A percentile compares a stretch with the other conserved stretches of the same genome.
Conservation (phyloP, 371 early-diverging fungal genomes). For the Amoeboaphelidium protococcarum region DNA sequence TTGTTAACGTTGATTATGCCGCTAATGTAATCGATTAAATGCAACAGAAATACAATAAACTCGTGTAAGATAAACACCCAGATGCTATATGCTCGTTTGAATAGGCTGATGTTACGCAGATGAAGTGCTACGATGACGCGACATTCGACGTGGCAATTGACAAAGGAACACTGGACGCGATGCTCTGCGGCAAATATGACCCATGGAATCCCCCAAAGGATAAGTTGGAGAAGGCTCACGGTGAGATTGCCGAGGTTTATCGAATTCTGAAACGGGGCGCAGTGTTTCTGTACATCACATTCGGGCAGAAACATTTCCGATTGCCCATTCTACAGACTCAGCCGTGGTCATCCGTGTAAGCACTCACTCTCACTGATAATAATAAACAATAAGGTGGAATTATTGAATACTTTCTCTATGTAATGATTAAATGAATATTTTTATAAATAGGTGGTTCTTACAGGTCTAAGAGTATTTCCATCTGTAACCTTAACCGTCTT, state of each 20-base stretch:
- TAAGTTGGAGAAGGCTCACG: conserved; percentile 25
- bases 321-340: no score
- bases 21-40: conserved; percentile 45
- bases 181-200: conserved; percentile 47
- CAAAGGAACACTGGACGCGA: conserved; percentile 31
- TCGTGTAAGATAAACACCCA: no score
- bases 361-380: no score
- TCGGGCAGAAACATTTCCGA: no score
- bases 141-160: conserved; percentile 51
- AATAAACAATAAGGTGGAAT: no score
- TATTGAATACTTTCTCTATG: no score
- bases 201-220: conserved; percentile 61
- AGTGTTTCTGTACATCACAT: conserved; percentile 43
- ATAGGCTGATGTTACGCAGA: conserved; percentile 43
- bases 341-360: no score
- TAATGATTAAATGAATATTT: no score
- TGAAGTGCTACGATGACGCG: conserved; percentile 22
- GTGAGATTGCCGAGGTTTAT: conserved; percentile 43
- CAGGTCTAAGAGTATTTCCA: no score
- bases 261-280: conserved; percentile 44
- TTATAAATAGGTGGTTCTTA: no score
- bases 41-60: conserved; percentile 26
- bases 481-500: no score
- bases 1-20: conserved; percentile 55
- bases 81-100: conserved; percentile 2